phyloP scores from a whole-genome alignment of 345 rosid species.

The Kernera saxatilis region DNA sequence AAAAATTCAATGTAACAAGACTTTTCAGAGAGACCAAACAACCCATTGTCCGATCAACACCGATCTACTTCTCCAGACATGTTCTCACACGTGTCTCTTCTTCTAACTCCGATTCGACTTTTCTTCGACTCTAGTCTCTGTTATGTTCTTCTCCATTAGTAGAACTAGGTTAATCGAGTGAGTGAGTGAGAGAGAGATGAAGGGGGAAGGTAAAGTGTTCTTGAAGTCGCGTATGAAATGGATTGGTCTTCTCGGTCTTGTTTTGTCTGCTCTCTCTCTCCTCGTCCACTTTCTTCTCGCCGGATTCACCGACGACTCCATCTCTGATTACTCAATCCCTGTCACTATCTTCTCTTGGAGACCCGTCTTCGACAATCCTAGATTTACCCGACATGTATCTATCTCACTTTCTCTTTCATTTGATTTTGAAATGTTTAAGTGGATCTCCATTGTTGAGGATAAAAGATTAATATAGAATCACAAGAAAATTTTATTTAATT shows the following conservation, averaged over 20 bases:
- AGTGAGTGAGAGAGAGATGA: constrained; percentile 35
- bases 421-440: neutral
- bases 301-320: constrained; percentile 64
- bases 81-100: constrained; percentile 27
- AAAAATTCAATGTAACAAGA: neutral
- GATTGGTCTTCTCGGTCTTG: constrained; percentile 73
- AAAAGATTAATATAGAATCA: neutral
- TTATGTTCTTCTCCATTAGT: constrained; percentile 6
- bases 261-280: constrained; percentile 69
- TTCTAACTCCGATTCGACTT: neutral
- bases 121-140: constrained; percentile 19
- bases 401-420: neutral
- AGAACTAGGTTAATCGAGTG: neutral
- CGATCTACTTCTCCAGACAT: constrained; percentile 33
- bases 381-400: constrained; percentile 45
- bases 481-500: neutral
- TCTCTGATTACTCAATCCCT: constrained; percentile 77
- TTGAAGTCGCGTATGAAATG: constrained; percentile 84
- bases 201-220: constrained; percentile 72
- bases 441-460: constrained; percentile 16
- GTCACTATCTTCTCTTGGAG: constrained; percentile 94
- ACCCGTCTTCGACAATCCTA: constrained; percentile 70
- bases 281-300: constrained; percentile 79
- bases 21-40: constrained; percentile 21
- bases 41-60: constrained; percentile 34